phyloP scores from a whole-genome alignment of 495 filamentous ascomycete genomes.

The Aspergillus egyptiacus region DNA sequence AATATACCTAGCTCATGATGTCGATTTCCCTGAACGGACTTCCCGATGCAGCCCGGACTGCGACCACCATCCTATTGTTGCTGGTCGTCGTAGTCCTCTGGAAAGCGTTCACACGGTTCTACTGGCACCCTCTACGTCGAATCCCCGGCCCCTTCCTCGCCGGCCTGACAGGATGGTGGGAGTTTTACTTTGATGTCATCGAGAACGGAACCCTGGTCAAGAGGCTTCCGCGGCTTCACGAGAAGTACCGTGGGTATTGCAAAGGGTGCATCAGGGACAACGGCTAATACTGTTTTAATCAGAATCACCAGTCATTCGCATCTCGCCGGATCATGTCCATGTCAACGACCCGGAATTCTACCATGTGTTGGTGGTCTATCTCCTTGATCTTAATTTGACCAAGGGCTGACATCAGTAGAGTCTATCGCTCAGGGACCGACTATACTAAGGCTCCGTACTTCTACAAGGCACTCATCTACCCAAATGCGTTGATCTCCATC shows the following conservation, averaged over 20 bases:
- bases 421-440: not conserved
- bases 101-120: too few species aligned
- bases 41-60: too few species aligned
- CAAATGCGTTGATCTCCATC: not conserved
- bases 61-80: too few species aligned
- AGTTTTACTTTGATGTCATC: conserved; percentile 10
- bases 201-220: not conserved
- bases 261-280: too few species aligned
- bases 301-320: conserved; percentile 3
- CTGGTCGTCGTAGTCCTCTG: too few species aligned
- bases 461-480: not conserved
- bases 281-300: not conserved
- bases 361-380: not conserved
- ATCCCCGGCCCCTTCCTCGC: conserved; percentile 3
- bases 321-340: conserved; percentile 8
- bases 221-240: not conserved
- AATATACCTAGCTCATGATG: too few species aligned
- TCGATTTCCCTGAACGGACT: too few species aligned
- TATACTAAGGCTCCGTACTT: not conserved
- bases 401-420: not conserved
- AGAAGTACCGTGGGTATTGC: not conserved
- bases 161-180: conserved; percentile 3
- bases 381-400: not conserved
- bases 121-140: not conserved
- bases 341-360: conserved; percentile 6